Percentiles rank a stretch among this genome's conserved stretches.
phyloP scores from a whole-genome alignment of 192 early-diverging fungal species.

The Coemansia sp. region DNA sequence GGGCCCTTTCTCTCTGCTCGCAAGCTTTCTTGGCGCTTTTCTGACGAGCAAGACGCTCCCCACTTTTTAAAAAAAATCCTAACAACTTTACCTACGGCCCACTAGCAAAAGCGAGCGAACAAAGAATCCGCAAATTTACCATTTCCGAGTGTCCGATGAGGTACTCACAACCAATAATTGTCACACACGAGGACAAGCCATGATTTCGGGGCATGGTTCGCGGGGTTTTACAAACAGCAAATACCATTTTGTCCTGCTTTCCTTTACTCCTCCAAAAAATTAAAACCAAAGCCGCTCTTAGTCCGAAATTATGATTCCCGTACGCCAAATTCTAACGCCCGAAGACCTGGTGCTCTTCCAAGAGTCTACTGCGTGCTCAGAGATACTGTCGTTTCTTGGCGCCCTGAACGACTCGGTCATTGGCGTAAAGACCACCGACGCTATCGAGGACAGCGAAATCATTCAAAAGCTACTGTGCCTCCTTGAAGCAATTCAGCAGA shows the following conservation, averaged over 20 bases:
- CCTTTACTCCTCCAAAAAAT: not conserved
- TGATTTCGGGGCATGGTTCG: not conserved
- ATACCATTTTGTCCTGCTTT: not conserved
- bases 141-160: slow-evolving; percentile 2
- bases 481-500: slow-evolving; percentile 64
- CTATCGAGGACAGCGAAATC: slow-evolving; percentile 50
- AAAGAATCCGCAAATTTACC: not conserved
- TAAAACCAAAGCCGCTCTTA: not conserved
- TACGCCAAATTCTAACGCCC: slow-evolving; percentile 71
- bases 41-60: too few species aligned
- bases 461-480: slow-evolving; percentile 62
- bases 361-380: slow-evolving; percentile 59
- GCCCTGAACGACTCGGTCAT: slow-evolving; percentile 72
- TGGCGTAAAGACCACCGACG: slow-evolving; percentile 60
- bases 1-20: too few species aligned
- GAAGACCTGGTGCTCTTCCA: slow-evolving; percentile 82
- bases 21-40: too few species aligned
- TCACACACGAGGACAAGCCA: not conserved
- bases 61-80: too few species aligned
- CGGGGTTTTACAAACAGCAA: not conserved
- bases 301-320: slow-evolving; percentile 24
- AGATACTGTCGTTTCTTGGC: slow-evolving; percentile 69
- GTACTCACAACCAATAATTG: not conserved
- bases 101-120: not conserved
- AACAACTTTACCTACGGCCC: not conserved